Base-by-base conservation (phyloP, 371 early-diverging fungal genomes). In the Massospora cicadina region DNA sequence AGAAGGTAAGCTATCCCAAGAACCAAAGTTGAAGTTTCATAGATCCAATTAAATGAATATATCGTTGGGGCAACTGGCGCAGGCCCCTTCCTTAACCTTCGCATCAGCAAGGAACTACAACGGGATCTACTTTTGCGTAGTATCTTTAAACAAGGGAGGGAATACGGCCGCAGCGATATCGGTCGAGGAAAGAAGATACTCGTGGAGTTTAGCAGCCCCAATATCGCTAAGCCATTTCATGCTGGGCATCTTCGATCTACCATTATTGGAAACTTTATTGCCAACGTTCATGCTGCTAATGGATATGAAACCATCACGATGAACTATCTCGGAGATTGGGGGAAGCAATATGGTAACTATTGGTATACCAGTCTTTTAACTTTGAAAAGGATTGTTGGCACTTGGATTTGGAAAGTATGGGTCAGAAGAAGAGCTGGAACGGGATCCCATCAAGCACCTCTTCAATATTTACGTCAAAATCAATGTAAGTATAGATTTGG, bases 291-390 rank as follows among this genome's bases (percentile, higher is more conserved):
- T 74, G 79, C 82, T 65, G 90, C 90, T 26, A 81, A 87, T 71
- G 99, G 99, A 7, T 93, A 89, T 75, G 80, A 86, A 17, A 85
- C 87, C 1, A 74, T 89, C 54, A 81, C 89, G 24, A 90, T 99
- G 72, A 99, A 99, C 79, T 98, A 99, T 76, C 81, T 99, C 31
- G 99, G 99, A 43, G 99, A 99, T 77, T 99, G 99, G 99, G 99
- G 99, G 58, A 99, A 98, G 72, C 99, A 99, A 75, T 99, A 95
- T 76, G 99, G 81, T 77, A 74, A 68, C 30, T 32, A 60, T 25
- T 24, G 54, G 29, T 25, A 32, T 10, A 12, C 29, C 2, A n/a
- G 3, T 2, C 53, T 24, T 53, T 21, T 54, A 31, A 60, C 23
- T 23, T 27, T 17, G 28, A 43, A 30, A 57, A 79, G 80, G 93